phyloP scores from a whole-genome alignment of 208 protist genomes.

The Acanthamoeba triangularis region DNA sequence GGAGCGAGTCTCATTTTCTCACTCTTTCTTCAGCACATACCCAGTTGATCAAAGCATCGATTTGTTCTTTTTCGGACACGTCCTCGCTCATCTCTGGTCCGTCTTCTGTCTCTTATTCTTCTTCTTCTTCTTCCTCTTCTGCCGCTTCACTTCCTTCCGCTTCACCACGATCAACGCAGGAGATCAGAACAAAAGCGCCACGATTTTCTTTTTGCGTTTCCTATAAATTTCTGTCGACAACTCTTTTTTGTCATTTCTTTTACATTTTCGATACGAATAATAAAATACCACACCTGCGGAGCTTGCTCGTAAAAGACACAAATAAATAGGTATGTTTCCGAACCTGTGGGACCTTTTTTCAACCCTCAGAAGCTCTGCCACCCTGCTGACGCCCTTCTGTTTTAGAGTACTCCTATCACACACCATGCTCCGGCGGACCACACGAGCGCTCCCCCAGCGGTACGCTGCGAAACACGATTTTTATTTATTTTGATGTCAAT shows the following conservation, averaged over 20 bases:
- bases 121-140: neutral
- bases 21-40: neutral
- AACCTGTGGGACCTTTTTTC: neutral
- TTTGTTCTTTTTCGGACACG: slow-evolving; percentile 7
- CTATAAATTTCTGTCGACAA: neutral
- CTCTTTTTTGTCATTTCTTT: neutral
- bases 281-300: neutral
- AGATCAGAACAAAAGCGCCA: neutral
- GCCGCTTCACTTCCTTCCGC: no score
- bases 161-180: neutral
- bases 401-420: neutral
- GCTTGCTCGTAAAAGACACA: neutral
- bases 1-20: no score
- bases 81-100: neutral
- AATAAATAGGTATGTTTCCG: neutral
- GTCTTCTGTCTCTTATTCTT: neutral
- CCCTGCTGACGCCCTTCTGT: neutral
- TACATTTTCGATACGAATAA: neutral
- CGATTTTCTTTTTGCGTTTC: no score
- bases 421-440: no score
- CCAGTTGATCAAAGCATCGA: neutral
- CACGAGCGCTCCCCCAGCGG: no score
- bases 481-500: no score
- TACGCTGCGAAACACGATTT: no score
- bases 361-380: neutral